Conservation (phyloP, 306 rosid species). For the Vachellia collinsii region DNA sequence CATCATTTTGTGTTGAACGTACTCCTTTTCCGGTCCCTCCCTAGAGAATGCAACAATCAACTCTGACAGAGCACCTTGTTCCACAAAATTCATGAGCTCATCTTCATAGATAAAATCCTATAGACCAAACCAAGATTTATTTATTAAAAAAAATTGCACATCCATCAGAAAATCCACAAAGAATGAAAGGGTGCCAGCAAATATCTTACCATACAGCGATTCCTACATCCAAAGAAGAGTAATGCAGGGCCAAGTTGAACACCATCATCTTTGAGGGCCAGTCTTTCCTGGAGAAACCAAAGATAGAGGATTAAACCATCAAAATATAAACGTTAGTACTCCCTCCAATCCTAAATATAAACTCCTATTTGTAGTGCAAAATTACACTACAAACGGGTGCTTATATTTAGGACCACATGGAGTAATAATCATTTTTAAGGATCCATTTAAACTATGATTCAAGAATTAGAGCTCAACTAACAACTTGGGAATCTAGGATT, state of each 20-base stretch:
- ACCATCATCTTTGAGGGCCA: slow-evolving; percentile 74
- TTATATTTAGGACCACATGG: too few relatives aligned
- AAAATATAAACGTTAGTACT: slow-evolving; percentile 19
- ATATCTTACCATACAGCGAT: slow-evolving; percentile 76
- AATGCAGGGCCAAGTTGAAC: slow-evolving; percentile 80
- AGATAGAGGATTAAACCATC: slow-evolving; percentile 25
- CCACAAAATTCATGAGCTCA: slow-evolving; percentile 76
- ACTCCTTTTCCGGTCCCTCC: slow-evolving; percentile 82
- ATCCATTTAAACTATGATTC: slow-evolving; percentile 6
- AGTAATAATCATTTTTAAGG: background rate
- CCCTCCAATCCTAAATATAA: too few relatives aligned
- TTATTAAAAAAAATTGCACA: slow-evolving; percentile 30
- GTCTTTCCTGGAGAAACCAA: slow-evolving; percentile 72
- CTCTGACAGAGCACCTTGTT: slow-evolving; percentile 72
- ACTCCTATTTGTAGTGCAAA: too few relatives aligned
- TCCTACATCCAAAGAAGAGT: slow-evolving; percentile 94
- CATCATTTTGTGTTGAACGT: slow-evolving; percentile 89
- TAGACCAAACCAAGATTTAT: slow-evolving; percentile 28
- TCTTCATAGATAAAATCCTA: slow-evolving; percentile 95
- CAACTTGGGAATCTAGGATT: background rate
- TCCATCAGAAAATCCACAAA: slow-evolving; percentile 15
- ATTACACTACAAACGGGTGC: too few relatives aligned
- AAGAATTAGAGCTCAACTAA: slow-evolving; percentile 18
- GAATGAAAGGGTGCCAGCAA: slow-evolving; percentile 18
- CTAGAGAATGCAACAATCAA: slow-evolving; percentile 85